Conservation (phyloP, 805 yeast genomes). For the Yarrowia osloensis region DNA sequence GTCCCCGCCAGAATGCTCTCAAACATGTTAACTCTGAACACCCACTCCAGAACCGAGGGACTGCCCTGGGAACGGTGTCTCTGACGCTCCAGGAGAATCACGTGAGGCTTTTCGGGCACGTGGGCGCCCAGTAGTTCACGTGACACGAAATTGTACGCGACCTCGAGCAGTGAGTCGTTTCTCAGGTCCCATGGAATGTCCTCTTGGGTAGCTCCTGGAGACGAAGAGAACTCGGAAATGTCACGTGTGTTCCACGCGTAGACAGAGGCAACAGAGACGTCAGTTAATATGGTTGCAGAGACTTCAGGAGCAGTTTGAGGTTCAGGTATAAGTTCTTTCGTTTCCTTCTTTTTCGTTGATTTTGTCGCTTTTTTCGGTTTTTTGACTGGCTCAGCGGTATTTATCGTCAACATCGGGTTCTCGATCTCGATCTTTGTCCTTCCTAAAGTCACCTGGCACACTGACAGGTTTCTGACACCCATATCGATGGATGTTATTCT, state of each 20-base stretch:
- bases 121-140: neutral
- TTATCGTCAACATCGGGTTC: too few species aligned
- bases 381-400: too few species aligned
- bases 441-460: conserved; percentile 1
- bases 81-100: neutral
- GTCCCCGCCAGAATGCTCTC: conserved; percentile 18
- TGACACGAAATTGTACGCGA: neutral
- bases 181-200: conserved; percentile 14
- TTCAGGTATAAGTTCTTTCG: neutral
- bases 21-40: conserved; percentile 27
- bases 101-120: neutral
- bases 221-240: neutral
- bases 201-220: neutral
- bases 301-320: neutral
- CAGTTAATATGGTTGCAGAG: neutral
- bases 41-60: conserved; percentile 23
- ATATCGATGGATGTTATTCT: conserved; percentile 9
- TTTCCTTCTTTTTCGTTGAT: neutral
- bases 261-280: neutral
- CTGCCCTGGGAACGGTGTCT: conserved; percentile 13
- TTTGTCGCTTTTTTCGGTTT: neutral
- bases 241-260: neutral
- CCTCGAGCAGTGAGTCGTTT: conserved; percentile 13
- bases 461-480: conserved; percentile 17
- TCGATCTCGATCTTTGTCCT: neutral